Conservation (phyloP, 345 rosid genomes). For the Anastatica hierochuntica region DNA sequence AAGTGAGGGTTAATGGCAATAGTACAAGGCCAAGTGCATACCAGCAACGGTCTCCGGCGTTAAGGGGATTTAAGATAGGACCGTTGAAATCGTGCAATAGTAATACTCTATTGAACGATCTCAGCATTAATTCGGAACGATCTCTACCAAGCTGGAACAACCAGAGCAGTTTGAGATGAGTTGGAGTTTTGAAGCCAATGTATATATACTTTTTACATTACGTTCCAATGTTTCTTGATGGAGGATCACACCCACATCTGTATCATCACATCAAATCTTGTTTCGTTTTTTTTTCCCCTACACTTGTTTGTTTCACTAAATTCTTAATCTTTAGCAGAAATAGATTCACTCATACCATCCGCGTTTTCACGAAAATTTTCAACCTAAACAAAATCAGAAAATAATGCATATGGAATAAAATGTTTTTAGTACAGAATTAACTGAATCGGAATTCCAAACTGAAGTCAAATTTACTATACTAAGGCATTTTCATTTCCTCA, state of each 20-base stretch:
- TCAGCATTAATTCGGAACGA: constrained; percentile 47
- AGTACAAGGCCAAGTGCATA: constrained; percentile 32
- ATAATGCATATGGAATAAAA: too few relatives aligned
- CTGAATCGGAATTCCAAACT: too few relatives aligned
- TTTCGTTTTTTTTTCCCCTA: background rate
- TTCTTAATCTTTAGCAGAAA: too few relatives aligned
- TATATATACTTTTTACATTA: constrained; percentile 15
- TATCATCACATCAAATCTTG: constrained; percentile 1
- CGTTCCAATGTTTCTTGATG: constrained; percentile 10
- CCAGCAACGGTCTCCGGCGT: constrained; percentile 76
- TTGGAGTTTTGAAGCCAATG: background rate
- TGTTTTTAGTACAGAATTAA: too few relatives aligned
- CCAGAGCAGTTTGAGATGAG: constrained; percentile 32
- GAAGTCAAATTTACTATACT: too few relatives aligned
- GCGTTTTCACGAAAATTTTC: too few relatives aligned
- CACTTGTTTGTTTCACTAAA: background rate
- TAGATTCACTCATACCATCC: too few relatives aligned
- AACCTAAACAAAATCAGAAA: too few relatives aligned
- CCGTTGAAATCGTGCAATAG: constrained; percentile 40
- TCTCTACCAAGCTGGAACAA: constrained; percentile 38
- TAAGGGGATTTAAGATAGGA: constrained; percentile 39
- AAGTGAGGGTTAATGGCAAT: constrained; percentile 16
- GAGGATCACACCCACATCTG: constrained; percentile 10
- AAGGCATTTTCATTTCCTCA: too few relatives aligned
- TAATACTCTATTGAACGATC: constrained; percentile 29